Evolutionary conservation across 176 grass and related monocot species (phyloP).

Genomic region (Carex parvula): DNA sequence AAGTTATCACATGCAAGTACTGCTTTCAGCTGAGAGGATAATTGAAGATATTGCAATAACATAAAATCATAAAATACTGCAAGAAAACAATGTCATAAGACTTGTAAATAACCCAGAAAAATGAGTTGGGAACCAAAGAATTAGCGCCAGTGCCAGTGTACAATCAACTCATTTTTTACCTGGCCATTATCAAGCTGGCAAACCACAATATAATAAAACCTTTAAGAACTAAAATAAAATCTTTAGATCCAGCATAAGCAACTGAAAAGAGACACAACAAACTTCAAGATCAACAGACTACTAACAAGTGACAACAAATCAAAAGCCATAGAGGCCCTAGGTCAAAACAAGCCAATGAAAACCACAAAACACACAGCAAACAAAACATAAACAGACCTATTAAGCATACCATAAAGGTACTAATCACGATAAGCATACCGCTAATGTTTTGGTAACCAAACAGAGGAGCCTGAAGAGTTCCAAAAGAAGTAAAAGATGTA

Average conservation of each 20-base stretch:
- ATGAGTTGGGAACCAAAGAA: neutral
- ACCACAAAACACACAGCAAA: neutral
- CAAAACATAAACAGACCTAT: neutral
- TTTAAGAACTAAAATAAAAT: neutral
- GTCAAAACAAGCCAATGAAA: constrained; percentile 4
- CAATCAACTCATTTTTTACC: neutral
- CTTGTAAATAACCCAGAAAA: constrained; percentile 4
- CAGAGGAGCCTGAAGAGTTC: neutral
- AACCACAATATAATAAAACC: neutral
- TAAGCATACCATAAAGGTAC: neutral
- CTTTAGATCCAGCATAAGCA: neutral
- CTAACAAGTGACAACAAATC: constrained; percentile 1
- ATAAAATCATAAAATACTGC: neutral
- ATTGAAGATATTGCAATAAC: neutral
- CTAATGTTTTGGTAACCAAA: neutral
- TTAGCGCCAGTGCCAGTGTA: neutral
- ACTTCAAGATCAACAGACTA: neutral
- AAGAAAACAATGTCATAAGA: neutral
- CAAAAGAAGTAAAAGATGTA: constrained; percentile 23
- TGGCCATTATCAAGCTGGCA: neutral
- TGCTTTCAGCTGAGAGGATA: neutral
- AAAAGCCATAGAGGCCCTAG: constrained; percentile 11
- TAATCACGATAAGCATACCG: neutral
- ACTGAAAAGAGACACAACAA: neutral
- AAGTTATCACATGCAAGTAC: neutral